Percentiles rank a stretch among this genome's conserved stretches.
Evolutionary conservation across 139 green algal species (phyloP).

Genomic region (Protoeuglena noctilucae): DNA sequence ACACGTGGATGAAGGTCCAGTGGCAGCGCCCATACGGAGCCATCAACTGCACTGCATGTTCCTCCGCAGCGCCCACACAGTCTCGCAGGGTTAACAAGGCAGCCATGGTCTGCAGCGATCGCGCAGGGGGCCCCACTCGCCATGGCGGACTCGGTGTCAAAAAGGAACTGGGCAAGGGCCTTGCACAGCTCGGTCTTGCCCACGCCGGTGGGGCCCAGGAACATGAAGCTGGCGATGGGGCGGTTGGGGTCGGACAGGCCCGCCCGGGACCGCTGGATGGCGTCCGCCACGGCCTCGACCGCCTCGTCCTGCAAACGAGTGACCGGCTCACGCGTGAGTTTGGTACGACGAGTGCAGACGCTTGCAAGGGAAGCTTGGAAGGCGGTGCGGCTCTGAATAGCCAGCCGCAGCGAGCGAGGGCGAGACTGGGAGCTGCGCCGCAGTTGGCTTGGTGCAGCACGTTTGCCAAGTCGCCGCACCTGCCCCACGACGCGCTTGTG

Average conservation of each 20-base stretch:
- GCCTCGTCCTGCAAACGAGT: too few relatives aligned
- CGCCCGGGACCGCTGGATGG: constrained; percentile 80
- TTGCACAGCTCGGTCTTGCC: constrained; percentile 98
- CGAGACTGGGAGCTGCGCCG: too few relatives aligned
- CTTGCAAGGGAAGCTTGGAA: too few relatives aligned
- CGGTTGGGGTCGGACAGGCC: constrained; percentile 76
- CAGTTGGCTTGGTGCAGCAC: too few relatives aligned
- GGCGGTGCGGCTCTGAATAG: too few relatives aligned
- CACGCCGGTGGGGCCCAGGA: constrained; percentile 92
- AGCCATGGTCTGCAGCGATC: too few relatives aligned
- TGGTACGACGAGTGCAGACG: too few relatives aligned
- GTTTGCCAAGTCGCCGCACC: too few relatives aligned
- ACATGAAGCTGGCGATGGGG: constrained; percentile 96
- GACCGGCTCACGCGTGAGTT: too few relatives aligned
- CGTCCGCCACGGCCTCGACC: constrained; percentile 68
- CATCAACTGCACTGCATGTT: background rate
- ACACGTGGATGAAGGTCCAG: constrained; percentile 36
- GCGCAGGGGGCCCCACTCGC: too few relatives aligned
- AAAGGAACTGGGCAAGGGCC: constrained; percentile 72
- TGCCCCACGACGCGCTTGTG: constrained; percentile 65
- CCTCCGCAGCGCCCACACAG: background rate
- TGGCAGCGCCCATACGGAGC: background rate
- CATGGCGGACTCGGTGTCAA: constrained; percentile 72
- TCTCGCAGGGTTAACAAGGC: background rate
- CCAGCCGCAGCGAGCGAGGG: too few relatives aligned